These are phyloP conservation scores for Candida pseudofarinosa DNA, from an alignment of 805 yeast genomes.

Conservation along the genomic window DNA sequence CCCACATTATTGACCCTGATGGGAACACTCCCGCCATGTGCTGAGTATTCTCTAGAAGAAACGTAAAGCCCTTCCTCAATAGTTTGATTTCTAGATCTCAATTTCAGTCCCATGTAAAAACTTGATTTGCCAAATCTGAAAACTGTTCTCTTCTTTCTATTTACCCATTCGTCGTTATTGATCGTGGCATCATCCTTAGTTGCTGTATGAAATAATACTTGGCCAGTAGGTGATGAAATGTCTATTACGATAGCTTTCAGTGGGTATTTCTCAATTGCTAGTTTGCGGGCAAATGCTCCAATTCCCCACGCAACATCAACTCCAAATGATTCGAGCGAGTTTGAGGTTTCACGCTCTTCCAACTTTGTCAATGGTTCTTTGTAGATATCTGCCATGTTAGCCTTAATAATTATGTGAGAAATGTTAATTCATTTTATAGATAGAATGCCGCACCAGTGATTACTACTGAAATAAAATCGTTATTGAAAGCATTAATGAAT, in stretches of 20 bases:
- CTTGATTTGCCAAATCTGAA: constrained; percentile 46
- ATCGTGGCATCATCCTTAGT: constrained; percentile 32
- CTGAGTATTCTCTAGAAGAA: constrained; percentile 42
- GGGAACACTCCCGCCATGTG: constrained; percentile 58
- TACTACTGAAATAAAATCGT: no score
- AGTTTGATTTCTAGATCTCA: constrained; percentile 31
- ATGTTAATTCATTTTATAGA: no score
- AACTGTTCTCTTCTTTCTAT: constrained; percentile 46
- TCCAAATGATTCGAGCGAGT: constrained; percentile 21
- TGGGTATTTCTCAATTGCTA: constrained; percentile 23
- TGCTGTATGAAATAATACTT: constrained; percentile 43
- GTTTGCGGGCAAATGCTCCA: constrained; percentile 38
- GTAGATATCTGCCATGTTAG: constrained; percentile 10
- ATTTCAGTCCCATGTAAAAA: constrained; percentile 43
- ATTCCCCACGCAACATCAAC: constrained; percentile 42
- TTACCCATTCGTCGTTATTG: constrained; percentile 56
- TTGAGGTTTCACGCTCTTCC: constrained; percentile 14
- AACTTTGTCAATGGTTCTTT: constrained; percentile 16
- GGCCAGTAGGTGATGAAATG: constrained; percentile 43
- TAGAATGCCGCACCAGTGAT: no score
- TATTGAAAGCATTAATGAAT: no score
- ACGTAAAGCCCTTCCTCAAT: constrained; percentile 36
- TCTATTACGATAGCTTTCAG: constrained; percentile 44
- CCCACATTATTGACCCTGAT: constrained; percentile 34
- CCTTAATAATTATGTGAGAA: no score